phyloP scores from a whole-genome alignment of 495 filamentous ascomycete genomes.

The Talaromyces liani region DNA sequence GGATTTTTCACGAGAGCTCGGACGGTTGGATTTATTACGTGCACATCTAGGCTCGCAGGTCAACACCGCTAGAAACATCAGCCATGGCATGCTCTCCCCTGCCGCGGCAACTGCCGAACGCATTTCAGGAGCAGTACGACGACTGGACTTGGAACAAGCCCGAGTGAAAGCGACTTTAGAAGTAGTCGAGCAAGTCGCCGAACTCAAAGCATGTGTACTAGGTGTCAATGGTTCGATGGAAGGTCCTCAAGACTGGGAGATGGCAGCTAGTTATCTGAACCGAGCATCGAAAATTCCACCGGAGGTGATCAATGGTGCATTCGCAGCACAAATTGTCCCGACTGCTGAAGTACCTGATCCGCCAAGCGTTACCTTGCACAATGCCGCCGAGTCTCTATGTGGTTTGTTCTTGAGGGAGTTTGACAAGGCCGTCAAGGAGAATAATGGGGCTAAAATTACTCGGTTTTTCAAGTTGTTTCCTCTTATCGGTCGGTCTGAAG shows the following conservation, averaged over 20 bases:
- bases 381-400: slow-evolving; percentile 80
- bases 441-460: slow-evolving; percentile 80
- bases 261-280: slow-evolving; percentile 79
- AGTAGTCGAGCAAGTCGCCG: slow-evolving; percentile 91
- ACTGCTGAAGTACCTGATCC: slow-evolving; percentile 92
- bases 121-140: slow-evolving; percentile 76
- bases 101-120: slow-evolving; percentile 80
- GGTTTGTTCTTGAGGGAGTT: slow-evolving; percentile 89
- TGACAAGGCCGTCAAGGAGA: slow-evolving; percentile 79
- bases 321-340: slow-evolving; percentile 87
- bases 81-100: slow-evolving; percentile 78
- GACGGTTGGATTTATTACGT: slow-evolving; percentile 82
- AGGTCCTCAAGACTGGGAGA: slow-evolving; percentile 97
- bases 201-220: slow-evolving; percentile 91
- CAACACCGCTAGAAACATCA: slow-evolving; percentile 73
- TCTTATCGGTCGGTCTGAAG: slow-evolving; percentile 81
- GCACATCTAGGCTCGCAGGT: slow-evolving; percentile 82
- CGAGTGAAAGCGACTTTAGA: slow-evolving; percentile 82
- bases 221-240: slow-evolving; percentile 97
- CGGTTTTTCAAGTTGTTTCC: slow-evolving; percentile 98
- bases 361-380: slow-evolving; percentile 78
- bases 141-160: slow-evolving; percentile 82
- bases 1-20: slow-evolving; percentile 73
- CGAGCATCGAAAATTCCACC: slow-evolving; percentile 74
- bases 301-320: slow-evolving; percentile 72